Evolutionary conservation across 768 basidiomycete species (phyloP).

Genomic region (Mycena kentingensis): DNA sequence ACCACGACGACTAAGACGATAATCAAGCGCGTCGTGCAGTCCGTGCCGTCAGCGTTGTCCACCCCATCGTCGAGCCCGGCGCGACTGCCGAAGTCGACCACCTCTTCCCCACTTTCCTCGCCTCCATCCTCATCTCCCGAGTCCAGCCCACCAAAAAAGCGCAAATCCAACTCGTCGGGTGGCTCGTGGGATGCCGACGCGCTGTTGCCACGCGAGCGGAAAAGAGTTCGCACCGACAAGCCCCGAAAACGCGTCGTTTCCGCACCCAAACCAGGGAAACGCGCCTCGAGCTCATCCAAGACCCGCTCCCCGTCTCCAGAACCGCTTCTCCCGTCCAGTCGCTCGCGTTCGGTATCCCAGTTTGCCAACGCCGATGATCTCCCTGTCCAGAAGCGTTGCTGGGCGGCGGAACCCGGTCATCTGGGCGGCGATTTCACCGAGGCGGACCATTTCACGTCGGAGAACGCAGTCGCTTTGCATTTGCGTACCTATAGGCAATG

Average conservation of each 20-base stretch:
- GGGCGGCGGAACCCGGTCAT: constrained; percentile 55
- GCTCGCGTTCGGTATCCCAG: constrained; percentile 68
- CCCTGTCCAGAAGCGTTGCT: constrained; percentile 45
- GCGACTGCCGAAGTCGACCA: background rate
- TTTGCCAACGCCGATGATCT: constrained; percentile 43
- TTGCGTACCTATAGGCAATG: constrained; percentile 72
- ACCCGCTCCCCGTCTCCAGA: constrained; percentile 49
- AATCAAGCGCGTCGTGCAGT: background rate
- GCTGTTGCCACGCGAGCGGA: constrained; percentile 40
- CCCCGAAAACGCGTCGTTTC: constrained; percentile 37
- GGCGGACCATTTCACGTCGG: too few species aligned
- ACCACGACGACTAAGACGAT: background rate
- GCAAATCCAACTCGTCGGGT: constrained; percentile 32
- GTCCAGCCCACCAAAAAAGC: constrained; percentile 32
- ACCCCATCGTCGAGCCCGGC: background rate
- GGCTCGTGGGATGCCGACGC: constrained; percentile 13
- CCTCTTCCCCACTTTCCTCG: constrained; percentile 34
- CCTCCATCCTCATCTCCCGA: constrained; percentile 22
- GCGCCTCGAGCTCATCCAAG: constrained; percentile 44
- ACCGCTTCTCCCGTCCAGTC: constrained; percentile 56
- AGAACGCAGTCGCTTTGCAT: constrained; percentile 60
- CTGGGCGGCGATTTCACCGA: constrained; percentile 60
- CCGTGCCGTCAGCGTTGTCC: too few species aligned
- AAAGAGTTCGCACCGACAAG: constrained; percentile 40
- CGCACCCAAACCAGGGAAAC: constrained; percentile 42